phyloP scores from a whole-genome alignment of 2,329 filamentous ascomycete species.

The Atkinsonella texensis region DNA sequence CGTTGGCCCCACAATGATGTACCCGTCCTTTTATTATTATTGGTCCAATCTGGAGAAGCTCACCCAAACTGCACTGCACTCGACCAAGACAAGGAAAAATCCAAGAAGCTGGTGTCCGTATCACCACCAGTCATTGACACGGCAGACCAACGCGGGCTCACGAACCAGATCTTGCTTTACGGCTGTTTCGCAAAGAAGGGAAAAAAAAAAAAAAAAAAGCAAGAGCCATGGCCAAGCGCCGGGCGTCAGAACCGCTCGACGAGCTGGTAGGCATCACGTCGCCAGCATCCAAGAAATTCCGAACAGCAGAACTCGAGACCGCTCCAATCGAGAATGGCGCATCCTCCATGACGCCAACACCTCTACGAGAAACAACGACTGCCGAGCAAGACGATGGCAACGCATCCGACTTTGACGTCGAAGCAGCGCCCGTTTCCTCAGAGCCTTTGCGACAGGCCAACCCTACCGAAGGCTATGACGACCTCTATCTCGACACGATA shows the following conservation, averaged over 20 bases:
- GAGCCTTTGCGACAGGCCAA: constrained; percentile 58
- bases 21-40: constrained; percentile 7
- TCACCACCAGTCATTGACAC: not conserved
- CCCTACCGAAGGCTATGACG: constrained; percentile 78
- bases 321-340: constrained; percentile 21
- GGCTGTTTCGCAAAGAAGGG: no score
- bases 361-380: constrained; percentile 8
- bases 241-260: constrained; percentile 48
- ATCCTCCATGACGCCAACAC: constrained; percentile 16
- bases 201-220: not conserved
- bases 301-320: constrained; percentile 34
- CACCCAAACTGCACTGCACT: not conserved
- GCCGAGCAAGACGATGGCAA: constrained; percentile 16
- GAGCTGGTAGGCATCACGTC: constrained; percentile 42
- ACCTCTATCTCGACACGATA: constrained; percentile 96
- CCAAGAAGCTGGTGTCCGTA: not conserved
- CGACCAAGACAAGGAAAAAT: not conserved
- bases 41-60: not conserved
- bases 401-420: constrained; percentile 28
- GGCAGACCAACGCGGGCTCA: not conserved
- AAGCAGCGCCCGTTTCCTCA: constrained; percentile 24
- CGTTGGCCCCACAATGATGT: constrained; percentile 6
- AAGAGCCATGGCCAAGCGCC: constrained; percentile 37
- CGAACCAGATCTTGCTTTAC: not conserved
- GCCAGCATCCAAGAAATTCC: constrained; percentile 47